A percentile compares a stretch with the other conserved stretches of the same genome.
These are phyloP conservation scores for Penicillium sp. DNA, from an alignment of 2,329 filamentous ascomycete genomes.

Conservation along the genomic window DNA sequence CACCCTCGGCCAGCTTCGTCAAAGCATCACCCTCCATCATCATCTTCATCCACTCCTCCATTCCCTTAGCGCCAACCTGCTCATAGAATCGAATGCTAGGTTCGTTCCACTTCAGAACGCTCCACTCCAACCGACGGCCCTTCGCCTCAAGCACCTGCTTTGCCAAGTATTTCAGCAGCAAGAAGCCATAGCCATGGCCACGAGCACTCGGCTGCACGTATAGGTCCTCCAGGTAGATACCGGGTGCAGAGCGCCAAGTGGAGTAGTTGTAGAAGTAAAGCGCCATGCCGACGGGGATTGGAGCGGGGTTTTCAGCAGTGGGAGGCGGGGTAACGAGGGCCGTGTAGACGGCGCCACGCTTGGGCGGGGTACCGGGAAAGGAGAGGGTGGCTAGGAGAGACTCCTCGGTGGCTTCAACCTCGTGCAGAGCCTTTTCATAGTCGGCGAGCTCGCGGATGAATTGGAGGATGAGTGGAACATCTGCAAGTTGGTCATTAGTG, in stretches of 20 bases:
- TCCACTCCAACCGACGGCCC: slow-evolving; percentile 83
- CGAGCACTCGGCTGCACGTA: slow-evolving; percentile 73
- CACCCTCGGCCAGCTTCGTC: slow-evolving; percentile 38
- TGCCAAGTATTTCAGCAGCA: slow-evolving; percentile 74
- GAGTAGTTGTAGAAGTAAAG: slow-evolving; percentile 95
- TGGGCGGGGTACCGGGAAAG: slow-evolving; percentile 61
- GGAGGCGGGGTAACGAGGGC: slow-evolving; percentile 63
- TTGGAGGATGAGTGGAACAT: slow-evolving; percentile 76
- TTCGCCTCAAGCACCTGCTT: slow-evolving; percentile 71
- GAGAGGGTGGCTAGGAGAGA: slow-evolving; percentile 74
- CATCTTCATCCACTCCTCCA: slow-evolving; percentile 54
- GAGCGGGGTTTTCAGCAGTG: slow-evolving; percentile 38
- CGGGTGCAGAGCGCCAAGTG: slow-evolving; percentile 84
- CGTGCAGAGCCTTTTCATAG: slow-evolving; percentile 76
- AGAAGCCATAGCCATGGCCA: slow-evolving; percentile 76
- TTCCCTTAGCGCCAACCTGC: slow-evolving; percentile 44
- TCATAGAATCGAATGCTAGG: slow-evolving; percentile 85
- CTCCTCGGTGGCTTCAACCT: slow-evolving; percentile 76
- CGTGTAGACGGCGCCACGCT: slow-evolving; percentile 68
- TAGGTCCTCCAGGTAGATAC: slow-evolving; percentile 93
- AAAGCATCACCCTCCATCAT: slow-evolving; percentile 50
- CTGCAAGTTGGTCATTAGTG: slow-evolving; percentile 47
- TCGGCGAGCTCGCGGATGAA: slow-evolving; percentile 83
- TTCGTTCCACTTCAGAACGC: slow-evolving; percentile 88
- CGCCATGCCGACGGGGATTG: slow-evolving; percentile 70